A percentile compares a stretch with the other conserved stretches of the same genome.
These are phyloP conservation scores for Glycyrrhiza uralensis DNA, from an alignment of 306 rosid genomes.

Conservation along the genomic window DNA sequence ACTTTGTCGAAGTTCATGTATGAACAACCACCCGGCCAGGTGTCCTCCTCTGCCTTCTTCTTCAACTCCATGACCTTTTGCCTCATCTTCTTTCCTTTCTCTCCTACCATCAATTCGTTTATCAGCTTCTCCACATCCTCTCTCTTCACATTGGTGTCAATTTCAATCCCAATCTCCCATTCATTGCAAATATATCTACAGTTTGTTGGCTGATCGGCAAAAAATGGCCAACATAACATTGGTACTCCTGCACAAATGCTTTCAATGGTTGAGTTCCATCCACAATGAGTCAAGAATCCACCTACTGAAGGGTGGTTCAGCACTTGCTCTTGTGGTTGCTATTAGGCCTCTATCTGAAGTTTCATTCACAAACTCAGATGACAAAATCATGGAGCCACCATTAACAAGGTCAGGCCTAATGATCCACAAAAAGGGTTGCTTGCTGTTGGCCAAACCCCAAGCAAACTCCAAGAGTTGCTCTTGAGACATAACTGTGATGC, in stretches of 20 bases:
- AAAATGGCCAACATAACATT: slow-evolving; percentile 11
- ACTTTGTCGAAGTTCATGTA: slow-evolving; percentile 16
- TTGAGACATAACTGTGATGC: background rate
- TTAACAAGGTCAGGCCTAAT: background rate
- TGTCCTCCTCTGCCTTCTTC: background rate
- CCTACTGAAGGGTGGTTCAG: background rate
- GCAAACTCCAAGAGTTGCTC: background rate
- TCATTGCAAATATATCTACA: slow-evolving; percentile 11
- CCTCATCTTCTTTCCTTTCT: slow-evolving; percentile 3
- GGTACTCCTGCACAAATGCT: slow-evolving; percentile 12
- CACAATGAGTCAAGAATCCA: background rate
- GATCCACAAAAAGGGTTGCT: background rate
- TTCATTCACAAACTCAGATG: background rate
- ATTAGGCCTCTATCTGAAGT: slow-evolving; percentile 5
- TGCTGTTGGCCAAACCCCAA: background rate
- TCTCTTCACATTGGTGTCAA: background rate
- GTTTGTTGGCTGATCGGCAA: background rate
- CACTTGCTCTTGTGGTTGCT: slow-evolving; percentile 6
- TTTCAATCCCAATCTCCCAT: slow-evolving; percentile 8
- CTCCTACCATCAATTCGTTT: slow-evolving; percentile 1
- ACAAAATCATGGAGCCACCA: background rate
- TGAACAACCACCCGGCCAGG: background rate
- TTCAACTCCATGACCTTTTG: background rate
- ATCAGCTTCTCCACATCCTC: background rate
- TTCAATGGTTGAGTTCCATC: background rate